Evolutionary conservation across 2,329 filamentous ascomycete species (phyloP).

Genomic region (Ophioceras dolichostomum): DNA sequence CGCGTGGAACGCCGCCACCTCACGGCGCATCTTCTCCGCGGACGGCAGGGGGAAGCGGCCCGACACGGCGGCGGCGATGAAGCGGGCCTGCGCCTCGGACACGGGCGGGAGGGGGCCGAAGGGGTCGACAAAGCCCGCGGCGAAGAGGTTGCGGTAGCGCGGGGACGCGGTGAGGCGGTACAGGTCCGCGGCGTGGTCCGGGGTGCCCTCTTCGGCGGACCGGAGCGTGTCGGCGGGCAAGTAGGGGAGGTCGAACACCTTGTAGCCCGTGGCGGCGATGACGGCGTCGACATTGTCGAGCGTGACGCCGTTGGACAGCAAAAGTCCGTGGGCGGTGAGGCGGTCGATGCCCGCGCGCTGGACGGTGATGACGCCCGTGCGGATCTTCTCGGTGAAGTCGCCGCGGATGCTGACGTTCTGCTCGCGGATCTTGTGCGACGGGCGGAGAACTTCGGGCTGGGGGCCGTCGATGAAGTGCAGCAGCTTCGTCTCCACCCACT

Average conservation of each 20-base stretch:
- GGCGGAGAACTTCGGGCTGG: slow-evolving; percentile 16
- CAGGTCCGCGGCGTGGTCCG: slow-evolving; percentile 15
- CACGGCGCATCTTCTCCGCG: slow-evolving; percentile 13
- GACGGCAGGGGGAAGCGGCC: slow-evolving; percentile 13
- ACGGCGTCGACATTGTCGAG: slow-evolving; percentile 18
- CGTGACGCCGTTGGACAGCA: slow-evolving; percentile 14
- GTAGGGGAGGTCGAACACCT: slow-evolving; percentile 13
- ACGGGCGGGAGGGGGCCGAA: slow-evolving; percentile 18
- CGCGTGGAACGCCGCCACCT: slow-evolving; percentile 13
- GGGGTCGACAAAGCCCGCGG: slow-evolving; percentile 19
- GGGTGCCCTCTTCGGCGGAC: slow-evolving; percentile 6
- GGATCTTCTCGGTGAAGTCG: slow-evolving; percentile 20
- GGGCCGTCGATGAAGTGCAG: slow-evolving; percentile 17
- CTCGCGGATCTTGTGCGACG: slow-evolving; percentile 19
- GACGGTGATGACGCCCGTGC: slow-evolving; percentile 16
- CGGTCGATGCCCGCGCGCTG: slow-evolving; percentile 17
- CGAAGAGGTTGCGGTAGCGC: slow-evolving; percentile 17
- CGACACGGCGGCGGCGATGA: slow-evolving; percentile 16
- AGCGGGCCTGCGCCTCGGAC: slow-evolving; percentile 20
- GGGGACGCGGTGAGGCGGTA: slow-evolving; percentile 19
- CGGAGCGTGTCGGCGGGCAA: slow-evolving; percentile 13
- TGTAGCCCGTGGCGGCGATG: slow-evolving; percentile 21
- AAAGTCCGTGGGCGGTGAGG: slow-evolving; percentile 15
- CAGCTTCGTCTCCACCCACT: slow-evolving; percentile 18
- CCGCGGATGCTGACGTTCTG: slow-evolving; percentile 20